A percentile compares a stretch with the other conserved stretches of the same genome.
phyloP scores from a whole-genome alignment of 371 early-diverging fungal species.

The Saksenaea oblongispora region DNA sequence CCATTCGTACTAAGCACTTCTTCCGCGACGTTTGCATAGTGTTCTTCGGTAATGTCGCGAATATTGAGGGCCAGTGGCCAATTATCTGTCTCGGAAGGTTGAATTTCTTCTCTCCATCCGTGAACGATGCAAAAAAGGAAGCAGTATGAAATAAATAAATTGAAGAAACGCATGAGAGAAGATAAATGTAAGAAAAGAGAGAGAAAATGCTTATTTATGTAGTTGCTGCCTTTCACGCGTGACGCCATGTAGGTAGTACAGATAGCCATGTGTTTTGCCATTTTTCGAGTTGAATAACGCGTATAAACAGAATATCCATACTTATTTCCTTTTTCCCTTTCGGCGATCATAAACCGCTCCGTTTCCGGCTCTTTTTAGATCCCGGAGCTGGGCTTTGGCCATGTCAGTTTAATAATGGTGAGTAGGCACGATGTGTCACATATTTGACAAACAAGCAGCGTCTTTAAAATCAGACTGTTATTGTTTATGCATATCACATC shows the following conservation, averaged over 20 bases:
- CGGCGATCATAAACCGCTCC: not conserved
- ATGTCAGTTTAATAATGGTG: not conserved
- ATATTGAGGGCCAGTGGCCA: constrained; percentile 13
- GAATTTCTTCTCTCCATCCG: not conserved
- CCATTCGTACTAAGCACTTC: constrained; percentile 31
- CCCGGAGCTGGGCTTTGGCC: not conserved
- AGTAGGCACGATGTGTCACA: not conserved
- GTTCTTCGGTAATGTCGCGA: constrained; percentile 16
- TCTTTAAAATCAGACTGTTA: not conserved
- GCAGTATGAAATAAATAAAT: not conserved
- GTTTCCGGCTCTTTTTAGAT: not conserved
- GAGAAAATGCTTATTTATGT: not conserved
- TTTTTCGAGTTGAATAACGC: not conserved
- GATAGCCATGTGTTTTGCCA: not conserved
- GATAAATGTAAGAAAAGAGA: not conserved
- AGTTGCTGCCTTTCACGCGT: not conserved
- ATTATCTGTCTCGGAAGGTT: constrained; percentile 2
- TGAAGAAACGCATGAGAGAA: not conserved
- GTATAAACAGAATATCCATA: not conserved
- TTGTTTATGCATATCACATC: not conserved
- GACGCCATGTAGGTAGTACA: not conserved
- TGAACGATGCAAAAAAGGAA: not conserved
- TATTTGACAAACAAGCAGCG: not conserved
- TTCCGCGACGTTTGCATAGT: constrained; percentile 37
- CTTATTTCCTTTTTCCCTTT: not conserved